Evolutionary conservation across 192 early-diverging fungal species (phyloP).

Genomic region (Mortierella antarctica): DNA sequence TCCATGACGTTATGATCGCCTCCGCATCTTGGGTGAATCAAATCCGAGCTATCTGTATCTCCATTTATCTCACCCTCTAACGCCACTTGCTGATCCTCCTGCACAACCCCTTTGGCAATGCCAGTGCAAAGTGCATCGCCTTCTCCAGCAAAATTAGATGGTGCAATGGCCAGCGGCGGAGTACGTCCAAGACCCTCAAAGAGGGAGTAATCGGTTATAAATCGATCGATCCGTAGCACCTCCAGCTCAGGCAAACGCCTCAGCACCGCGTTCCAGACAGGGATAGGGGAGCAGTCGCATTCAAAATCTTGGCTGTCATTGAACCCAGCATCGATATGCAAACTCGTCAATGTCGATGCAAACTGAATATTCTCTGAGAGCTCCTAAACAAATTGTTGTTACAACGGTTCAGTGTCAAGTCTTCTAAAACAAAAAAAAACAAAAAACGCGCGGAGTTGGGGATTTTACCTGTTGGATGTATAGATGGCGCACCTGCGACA

Average conservation of each 20-base stretch:
- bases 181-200: conserved; percentile 26
- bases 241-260: conserved; percentile 10
- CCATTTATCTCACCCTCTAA: not conserved
- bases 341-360: conserved; percentile 19
- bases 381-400: conserved; percentile 2
- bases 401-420: not conserved
- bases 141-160: not conserved
- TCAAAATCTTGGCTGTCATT: conserved; percentile 1
- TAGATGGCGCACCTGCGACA: conserved; percentile 14
- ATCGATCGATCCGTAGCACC: conserved; percentile 23
- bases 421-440: not conserved
- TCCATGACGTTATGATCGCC: not conserved
- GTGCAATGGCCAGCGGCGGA: not conserved
- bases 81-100: not conserved
- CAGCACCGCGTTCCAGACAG: conserved; percentile 20
- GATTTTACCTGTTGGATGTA: conserved; percentile 45
- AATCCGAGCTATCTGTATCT: not conserved
- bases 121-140: not conserved
- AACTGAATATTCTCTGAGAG: conserved; percentile 10
- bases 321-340: conserved; percentile 24
- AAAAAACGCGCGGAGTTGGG: not conserved
- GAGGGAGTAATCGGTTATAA: conserved; percentile 11
- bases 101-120: not conserved
- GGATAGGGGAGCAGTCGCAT: not conserved
- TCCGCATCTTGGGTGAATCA: not conserved